Conservation (phyloP, 768 basidiomycete genomes). For the Suillus tomentosus region DNA sequence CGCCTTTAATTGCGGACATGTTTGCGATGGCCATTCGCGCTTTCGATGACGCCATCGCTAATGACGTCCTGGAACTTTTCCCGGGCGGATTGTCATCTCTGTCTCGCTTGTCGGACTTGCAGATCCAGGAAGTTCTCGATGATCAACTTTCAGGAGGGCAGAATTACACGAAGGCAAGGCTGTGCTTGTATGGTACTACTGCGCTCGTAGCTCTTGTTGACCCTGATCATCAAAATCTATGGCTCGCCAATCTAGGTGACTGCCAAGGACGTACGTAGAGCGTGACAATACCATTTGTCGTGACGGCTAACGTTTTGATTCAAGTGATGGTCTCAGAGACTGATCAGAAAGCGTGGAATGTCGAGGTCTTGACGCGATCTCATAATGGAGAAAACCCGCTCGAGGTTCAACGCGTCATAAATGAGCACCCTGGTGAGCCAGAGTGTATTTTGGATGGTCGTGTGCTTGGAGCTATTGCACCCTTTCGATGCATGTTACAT, state of each 20-base stretch:
- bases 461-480: slow-evolving; percentile 76
- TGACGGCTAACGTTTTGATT: slow-evolving; percentile 18
- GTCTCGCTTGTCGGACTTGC: slow-evolving; percentile 51
- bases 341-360: slow-evolving; percentile 53
- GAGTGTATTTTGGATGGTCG: slow-evolving; percentile 67
- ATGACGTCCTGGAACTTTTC: slow-evolving; percentile 64
- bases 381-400: slow-evolving; percentile 72
- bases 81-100: slow-evolving; percentile 54
- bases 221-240: slow-evolving; percentile 66
- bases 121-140: slow-evolving; percentile 63
- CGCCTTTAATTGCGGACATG: slow-evolving; percentile 54
- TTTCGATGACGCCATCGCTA: slow-evolving; percentile 68
- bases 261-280: slow-evolving; percentile 67
- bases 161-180: slow-evolving; percentile 64
- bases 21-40: slow-evolving; percentile 59
- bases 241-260: slow-evolving; percentile 82
- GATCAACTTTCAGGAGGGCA: slow-evolving; percentile 58
- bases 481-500: slow-evolving; percentile 64
- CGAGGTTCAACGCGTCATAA: slow-evolving; percentile 64
- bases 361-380: slow-evolving; percentile 59
- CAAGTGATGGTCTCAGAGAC: slow-evolving; percentile 55
- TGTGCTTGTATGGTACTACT: slow-evolving; percentile 82
- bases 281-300: slow-evolving; percentile 13
- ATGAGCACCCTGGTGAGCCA: slow-evolving; percentile 69
- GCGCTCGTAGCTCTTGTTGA: slow-evolving; percentile 74